A percentile compares a stretch with the other conserved stretches of the same genome.
Conservation (phyloP, 1,139 yeast species). For the Hyphopichia fennica region DNA sequence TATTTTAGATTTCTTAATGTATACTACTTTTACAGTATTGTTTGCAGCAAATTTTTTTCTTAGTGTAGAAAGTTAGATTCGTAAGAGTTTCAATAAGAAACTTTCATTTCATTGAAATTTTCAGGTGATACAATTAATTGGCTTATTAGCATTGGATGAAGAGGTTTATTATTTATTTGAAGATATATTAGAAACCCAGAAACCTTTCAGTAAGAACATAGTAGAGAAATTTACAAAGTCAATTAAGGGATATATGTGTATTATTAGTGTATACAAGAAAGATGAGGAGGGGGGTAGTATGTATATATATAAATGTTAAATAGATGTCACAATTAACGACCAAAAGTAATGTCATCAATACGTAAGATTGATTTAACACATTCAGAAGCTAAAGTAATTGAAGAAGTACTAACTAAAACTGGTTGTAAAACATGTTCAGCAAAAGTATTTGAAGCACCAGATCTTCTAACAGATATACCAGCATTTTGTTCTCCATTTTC, state of each 20-base stretch:
- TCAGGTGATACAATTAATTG: constrained; percentile 33
- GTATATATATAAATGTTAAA: no score
- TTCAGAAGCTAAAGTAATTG: constrained; percentile 91
- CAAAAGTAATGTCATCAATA: constrained; percentile 87
- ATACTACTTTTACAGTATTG: not conserved
- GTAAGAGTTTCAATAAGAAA: no score
- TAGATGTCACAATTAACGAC: constrained; percentile 23
- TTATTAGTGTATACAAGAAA: not conserved
- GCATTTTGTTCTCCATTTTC: constrained; percentile 89
- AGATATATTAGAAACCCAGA: not conserved
- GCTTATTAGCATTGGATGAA: constrained; percentile 62
- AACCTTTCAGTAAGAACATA: no score
- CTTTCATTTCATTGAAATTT: no score
- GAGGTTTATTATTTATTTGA: constrained; percentile 56
- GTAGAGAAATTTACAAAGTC: no score
- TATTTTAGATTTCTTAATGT: not conserved
- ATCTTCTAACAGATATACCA: constrained; percentile 94
- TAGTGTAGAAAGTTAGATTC: no score
- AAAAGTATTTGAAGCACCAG: constrained; percentile 88
- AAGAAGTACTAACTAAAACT: constrained; percentile 89
- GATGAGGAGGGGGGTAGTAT: not conserved
- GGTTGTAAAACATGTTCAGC: constrained; percentile 97
- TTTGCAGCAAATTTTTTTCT: no score
- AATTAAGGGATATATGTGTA: not conserved
- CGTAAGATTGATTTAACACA: constrained; percentile 94